phyloP scores from a whole-genome alignment of 2,329 filamentous ascomycete species.

The Aspergillus piperis region DNA sequence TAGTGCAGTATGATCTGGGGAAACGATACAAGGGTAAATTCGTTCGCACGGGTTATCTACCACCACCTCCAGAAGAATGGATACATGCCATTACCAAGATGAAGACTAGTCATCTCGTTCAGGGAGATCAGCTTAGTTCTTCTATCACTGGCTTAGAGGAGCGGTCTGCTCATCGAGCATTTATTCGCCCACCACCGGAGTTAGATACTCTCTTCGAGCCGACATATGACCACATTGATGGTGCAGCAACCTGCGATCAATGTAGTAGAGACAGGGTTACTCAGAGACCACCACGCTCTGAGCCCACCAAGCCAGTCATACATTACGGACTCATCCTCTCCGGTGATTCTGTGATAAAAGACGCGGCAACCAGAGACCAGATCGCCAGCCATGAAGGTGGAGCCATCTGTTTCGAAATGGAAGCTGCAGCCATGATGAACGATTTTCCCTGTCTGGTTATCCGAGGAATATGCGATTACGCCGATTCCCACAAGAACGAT shows the following conservation, averaged over 20 bases:
- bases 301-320: background rate
- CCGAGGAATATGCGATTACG: constrained; percentile 5
- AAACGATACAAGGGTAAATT: background rate
- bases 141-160: no score
- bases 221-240: fast-evolving
- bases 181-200: background rate
- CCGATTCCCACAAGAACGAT: constrained; percentile 6
- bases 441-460: background rate
- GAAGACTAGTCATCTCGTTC: background rate
- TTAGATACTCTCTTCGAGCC: background rate
- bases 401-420: background rate
- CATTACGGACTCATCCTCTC: constrained; percentile 1
- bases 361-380: background rate
- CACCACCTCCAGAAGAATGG: background rate
- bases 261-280: background rate
- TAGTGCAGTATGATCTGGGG: constrained; percentile 11
- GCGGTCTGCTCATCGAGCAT: background rate
- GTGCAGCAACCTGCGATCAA: background rate
- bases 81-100: background rate
- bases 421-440: background rate
- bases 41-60: background rate
- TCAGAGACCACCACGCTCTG: background rate
- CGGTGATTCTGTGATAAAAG: background rate
- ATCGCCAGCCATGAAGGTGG: background rate
- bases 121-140: no score